These are phyloP conservation scores for Fusarium marasasianum DNA, from an alignment of 2,329 filamentous ascomycete genomes.

Conservation along the genomic window DNA sequence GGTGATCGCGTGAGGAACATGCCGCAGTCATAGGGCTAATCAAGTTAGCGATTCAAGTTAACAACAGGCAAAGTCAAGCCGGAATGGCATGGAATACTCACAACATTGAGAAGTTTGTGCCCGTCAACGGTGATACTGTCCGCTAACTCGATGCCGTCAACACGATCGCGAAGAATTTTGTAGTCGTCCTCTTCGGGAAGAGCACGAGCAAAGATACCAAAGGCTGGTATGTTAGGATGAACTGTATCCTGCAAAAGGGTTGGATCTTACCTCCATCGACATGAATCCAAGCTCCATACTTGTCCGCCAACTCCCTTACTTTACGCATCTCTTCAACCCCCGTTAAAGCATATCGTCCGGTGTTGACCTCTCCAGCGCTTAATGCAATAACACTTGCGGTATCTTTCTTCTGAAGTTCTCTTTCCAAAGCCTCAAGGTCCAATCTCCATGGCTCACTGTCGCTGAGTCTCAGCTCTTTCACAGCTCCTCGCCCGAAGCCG, in stretches of 20 bases:
- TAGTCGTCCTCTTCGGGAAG: conserved; percentile 69
- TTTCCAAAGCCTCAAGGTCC: conserved; percentile 72
- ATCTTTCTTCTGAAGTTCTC: conserved; percentile 60
- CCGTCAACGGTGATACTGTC: conserved; percentile 89
- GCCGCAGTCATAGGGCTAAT: conserved; percentile 85
- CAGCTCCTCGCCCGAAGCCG: conserved; percentile 76
- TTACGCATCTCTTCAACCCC: conserved; percentile 66
- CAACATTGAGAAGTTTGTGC: conserved; percentile 93
- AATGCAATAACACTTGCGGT: conserved; percentile 79
- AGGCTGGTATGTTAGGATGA: conserved; percentile 61
- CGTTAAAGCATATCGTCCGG: conserved; percentile 77
- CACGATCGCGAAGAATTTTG: conserved; percentile 57
- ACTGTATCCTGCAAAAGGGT: too few relatives aligned
- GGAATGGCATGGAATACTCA: conserved; percentile 50
- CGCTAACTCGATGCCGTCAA: conserved; percentile 77
- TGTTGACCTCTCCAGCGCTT: conserved; percentile 92
- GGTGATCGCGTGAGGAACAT: conserved; percentile 82
- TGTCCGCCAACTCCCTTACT: conserved; percentile 75
- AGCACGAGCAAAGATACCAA: conserved; percentile 81
- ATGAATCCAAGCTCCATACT: conserved; percentile 85
- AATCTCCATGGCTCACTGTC: conserved; percentile 72
- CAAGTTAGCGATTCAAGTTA: conserved; percentile 6
- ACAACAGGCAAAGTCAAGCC: background rate
- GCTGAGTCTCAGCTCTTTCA: conserved; percentile 67
- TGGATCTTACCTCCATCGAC: conserved; percentile 73